These are phyloP conservation scores for Forsythia suspensa DNA, from an alignment of 257 asterid species.

Conservation along the genomic window DNA sequence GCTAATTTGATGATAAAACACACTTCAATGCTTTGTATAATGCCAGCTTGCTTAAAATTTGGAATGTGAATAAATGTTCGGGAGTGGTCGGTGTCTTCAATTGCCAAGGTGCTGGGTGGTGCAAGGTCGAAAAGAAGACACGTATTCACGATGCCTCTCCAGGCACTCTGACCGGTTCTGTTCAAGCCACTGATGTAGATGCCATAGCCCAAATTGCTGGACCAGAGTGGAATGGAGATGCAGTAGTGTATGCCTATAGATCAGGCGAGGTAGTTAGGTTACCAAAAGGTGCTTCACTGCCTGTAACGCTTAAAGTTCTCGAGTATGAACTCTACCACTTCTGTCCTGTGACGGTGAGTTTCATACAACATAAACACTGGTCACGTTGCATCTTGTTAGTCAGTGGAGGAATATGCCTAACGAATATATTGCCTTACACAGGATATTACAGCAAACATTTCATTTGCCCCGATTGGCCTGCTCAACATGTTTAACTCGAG, in stretches of 20 bases:
- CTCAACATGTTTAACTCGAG: slow-evolving; percentile 47
- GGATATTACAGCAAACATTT: slow-evolving; percentile 32
- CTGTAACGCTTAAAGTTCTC: slow-evolving; percentile 79
- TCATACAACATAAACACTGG: not conserved
- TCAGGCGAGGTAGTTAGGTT: slow-evolving; percentile 61
- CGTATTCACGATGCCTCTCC: slow-evolving; percentile 91
- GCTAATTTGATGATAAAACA: not conserved
- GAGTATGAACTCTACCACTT: slow-evolving; percentile 91
- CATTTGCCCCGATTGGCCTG: slow-evolving; percentile 49
- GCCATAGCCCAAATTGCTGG: slow-evolving; percentile 65
- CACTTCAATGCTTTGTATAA: not conserved
- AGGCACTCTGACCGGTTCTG: slow-evolving; percentile 79
- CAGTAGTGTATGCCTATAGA: slow-evolving; percentile 60
- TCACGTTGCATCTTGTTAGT: not conserved
- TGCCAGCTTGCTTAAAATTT: slow-evolving; percentile 92
- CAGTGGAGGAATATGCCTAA: not conserved
- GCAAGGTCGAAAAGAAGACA: slow-evolving; percentile 74
- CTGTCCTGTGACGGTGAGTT: slow-evolving; percentile 79
- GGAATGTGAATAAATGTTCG: slow-evolving; percentile 73
- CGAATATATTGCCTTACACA: slow-evolving; percentile 2
- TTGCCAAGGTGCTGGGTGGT: slow-evolving; percentile 83
- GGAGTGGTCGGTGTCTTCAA: slow-evolving; percentile 63
- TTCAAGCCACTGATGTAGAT: slow-evolving; percentile 70
- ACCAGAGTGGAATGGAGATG: slow-evolving; percentile 78
- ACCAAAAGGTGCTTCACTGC: slow-evolving; percentile 76